A percentile compares a stretch with the other conserved stretches of the same genome.
These are phyloP conservation scores for Penicillium sp. DNA, from an alignment of 2,329 filamentous ascomycete species.

Conservation along the genomic window DNA sequence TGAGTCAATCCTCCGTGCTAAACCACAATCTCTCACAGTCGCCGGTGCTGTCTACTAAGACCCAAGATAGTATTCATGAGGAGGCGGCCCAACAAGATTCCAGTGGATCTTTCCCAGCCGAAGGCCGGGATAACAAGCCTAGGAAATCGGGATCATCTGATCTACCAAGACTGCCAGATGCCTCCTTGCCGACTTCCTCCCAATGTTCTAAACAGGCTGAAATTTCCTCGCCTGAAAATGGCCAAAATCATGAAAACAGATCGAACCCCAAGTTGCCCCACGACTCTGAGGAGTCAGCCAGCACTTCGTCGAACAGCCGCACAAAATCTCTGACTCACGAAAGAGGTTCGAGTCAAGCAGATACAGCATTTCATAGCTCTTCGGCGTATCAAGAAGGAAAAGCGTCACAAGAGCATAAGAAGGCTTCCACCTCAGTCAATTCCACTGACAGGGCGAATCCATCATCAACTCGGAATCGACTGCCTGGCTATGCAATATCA, in stretches of 20 bases:
- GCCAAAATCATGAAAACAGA: slow-evolving; percentile 29
- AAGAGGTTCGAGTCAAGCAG: slow-evolving; percentile 24
- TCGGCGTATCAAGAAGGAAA: slow-evolving; percentile 29
- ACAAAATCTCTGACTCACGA: slow-evolving; percentile 22
- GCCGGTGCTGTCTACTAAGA: slow-evolving; percentile 30
- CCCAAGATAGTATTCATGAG: slow-evolving; percentile 27
- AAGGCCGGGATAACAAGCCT: slow-evolving; percentile 18
- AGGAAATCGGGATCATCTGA: slow-evolving; percentile 23
- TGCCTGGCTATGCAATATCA: slow-evolving; percentile 42
- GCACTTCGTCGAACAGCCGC: slow-evolving; percentile 27
- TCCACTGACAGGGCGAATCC: slow-evolving; percentile 32
- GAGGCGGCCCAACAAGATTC: slow-evolving; percentile 16
- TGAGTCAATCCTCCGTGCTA: slow-evolving; percentile 30
- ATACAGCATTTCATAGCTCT: slow-evolving; percentile 26
- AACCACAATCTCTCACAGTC: slow-evolving; percentile 30
- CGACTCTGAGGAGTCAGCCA: slow-evolving; percentile 25
- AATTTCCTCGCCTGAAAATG: no score
- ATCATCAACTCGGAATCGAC: slow-evolving; percentile 42
- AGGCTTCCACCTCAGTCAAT: slow-evolving; percentile 20
- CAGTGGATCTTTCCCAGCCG: slow-evolving; percentile 18
- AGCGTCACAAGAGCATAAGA: slow-evolving; percentile 24
- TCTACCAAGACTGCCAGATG: slow-evolving; percentile 28
- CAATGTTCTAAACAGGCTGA: slow-evolving; percentile 27
- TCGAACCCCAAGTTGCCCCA: slow-evolving; percentile 31
- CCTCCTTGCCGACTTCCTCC: slow-evolving; percentile 19